Evolutionary conservation across 176 grass and related monocot genomes (phyloP), one percentile per base, ranked within the genome.

Genomic region (Oryza glaberrima): DNA sequence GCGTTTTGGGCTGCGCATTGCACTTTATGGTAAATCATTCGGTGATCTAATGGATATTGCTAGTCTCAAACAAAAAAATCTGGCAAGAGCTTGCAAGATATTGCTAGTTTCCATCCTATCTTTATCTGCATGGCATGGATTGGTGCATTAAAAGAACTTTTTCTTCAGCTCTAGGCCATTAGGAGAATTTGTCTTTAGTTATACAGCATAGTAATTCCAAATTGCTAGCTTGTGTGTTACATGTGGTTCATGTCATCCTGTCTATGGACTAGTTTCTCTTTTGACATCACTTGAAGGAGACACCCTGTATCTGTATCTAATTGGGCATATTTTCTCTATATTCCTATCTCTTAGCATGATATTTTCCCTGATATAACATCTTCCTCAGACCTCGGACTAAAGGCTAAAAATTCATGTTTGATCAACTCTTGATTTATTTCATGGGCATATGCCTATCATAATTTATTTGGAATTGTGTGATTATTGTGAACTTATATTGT

Each of bases 141-240:
- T 22, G 9, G 36, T 60, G 48, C n/a, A 82, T 82, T 11, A n/a
- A 43, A 81, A 40, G 10, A 16, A 51, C 3, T 22, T 60, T 48
- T 6, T 61, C 45, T 70, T 70, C 17, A 80, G 47, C 17, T 54
- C 30, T 32, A 32, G 0, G 30, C 30, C 30, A 32, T 28, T 30
- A 54, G 30, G 19, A 5, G 30, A 23, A 81, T 26, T 80, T 69
- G 17, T 69, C 19, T 68, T 69, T 11, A 15, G 28, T 69, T 48
- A 81, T 34, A 52, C 9, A 52, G 13, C 14, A 69, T 2, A 15
- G 49, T 36, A 36, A 51, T 36, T 34, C 45, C 78, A 54, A 19
- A 81, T 61, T 77, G 61, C 30, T 72, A 80, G 32, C 76, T 38
- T 65, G 41, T 73, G 54, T 35, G 28, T 34, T 85, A 49, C 13